phyloP scores from a whole-genome alignment of 2,329 filamentous ascomycete genomes.

The Aspergillus luchuensis region DNA sequence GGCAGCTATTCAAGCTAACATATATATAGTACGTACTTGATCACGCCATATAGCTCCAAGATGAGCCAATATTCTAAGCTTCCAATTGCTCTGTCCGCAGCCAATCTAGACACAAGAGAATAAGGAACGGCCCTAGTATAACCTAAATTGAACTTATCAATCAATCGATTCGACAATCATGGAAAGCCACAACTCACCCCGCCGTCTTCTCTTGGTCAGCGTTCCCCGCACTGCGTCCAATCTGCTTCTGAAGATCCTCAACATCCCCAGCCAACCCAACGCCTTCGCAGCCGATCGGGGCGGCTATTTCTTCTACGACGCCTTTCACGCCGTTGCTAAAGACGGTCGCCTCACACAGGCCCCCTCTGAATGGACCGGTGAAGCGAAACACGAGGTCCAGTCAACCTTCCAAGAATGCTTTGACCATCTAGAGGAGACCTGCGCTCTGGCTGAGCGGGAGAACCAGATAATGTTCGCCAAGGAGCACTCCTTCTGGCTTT shows the following conservation, averaged over 20 bases:
- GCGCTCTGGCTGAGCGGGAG: slow-evolving; percentile 23
- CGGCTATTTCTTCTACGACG: slow-evolving; percentile 35
- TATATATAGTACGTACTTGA: background rate
- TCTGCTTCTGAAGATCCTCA: slow-evolving; percentile 34
- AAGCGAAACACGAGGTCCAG: slow-evolving; percentile 27
- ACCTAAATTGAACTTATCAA: background rate
- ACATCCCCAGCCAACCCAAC: slow-evolving; percentile 31
- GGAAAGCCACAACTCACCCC: background rate
- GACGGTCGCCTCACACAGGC: slow-evolving; percentile 21
- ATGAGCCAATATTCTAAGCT: background rate
- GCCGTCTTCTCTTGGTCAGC: slow-evolving; percentile 28
- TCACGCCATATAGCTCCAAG: background rate
- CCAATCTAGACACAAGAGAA: background rate
- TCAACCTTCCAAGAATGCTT: slow-evolving; percentile 30
- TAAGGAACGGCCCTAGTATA: background rate
- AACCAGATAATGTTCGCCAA: slow-evolving; percentile 39
- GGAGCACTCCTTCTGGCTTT: slow-evolving; percentile 38
- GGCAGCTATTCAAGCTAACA: too few species aligned
- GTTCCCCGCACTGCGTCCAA: slow-evolving; percentile 38
- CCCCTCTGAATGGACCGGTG: slow-evolving; percentile 30
- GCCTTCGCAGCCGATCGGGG: slow-evolving; percentile 22
- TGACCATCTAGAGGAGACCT: slow-evolving; percentile 28
- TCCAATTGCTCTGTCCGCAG: background rate
- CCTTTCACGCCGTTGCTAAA: slow-evolving; percentile 12
- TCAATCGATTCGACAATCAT: background rate